Conservation (phyloP, 257 asterid species). For the Jacaranda mimosifolia region DNA sequence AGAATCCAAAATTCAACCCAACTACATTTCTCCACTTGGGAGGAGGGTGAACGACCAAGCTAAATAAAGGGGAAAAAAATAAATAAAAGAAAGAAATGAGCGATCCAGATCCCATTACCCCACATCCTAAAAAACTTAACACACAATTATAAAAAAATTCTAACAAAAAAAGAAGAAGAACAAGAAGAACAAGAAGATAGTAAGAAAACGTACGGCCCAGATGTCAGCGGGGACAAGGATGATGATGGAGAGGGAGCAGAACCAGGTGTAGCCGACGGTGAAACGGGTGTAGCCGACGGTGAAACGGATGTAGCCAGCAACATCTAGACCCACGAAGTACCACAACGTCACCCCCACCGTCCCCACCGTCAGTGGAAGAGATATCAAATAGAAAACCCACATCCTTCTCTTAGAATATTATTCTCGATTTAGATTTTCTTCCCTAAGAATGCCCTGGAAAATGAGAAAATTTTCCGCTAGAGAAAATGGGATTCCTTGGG, state of each 20-base stretch:
- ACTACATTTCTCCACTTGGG: background rate
- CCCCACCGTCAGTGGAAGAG: slow-evolving; percentile 76
- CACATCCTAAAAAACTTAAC: background rate
- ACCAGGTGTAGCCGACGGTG: slow-evolving; percentile 87
- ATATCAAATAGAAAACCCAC: slow-evolving; percentile 78
- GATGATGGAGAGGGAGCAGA: slow-evolving; percentile 75
- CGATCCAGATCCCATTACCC: slow-evolving; percentile 24
- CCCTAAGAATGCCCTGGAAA: background rate
- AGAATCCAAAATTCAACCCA: background rate
- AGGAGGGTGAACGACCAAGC: too few relatives aligned
- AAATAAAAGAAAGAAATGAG: background rate
- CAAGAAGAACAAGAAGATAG: background rate
- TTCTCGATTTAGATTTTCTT: background rate
- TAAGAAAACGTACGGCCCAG: slow-evolving; percentile 68
- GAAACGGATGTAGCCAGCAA: slow-evolving; percentile 64
- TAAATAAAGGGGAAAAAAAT: background rate
- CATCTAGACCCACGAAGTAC: slow-evolving; percentile 81
- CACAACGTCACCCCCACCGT: slow-evolving; percentile 71
- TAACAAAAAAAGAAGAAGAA: background rate
- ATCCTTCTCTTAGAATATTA: slow-evolving; percentile 32
- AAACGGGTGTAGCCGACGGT: slow-evolving; percentile 67
- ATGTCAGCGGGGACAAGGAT: slow-evolving; percentile 85
- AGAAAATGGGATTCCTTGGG: slow-evolving; percentile 18
- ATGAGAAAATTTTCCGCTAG: background rate
- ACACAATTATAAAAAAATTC: background rate